These are phyloP conservation scores for Aureobasidium lini DNA, from an alignment of 2,329 filamentous ascomycete genomes.

Conservation along the genomic window DNA sequence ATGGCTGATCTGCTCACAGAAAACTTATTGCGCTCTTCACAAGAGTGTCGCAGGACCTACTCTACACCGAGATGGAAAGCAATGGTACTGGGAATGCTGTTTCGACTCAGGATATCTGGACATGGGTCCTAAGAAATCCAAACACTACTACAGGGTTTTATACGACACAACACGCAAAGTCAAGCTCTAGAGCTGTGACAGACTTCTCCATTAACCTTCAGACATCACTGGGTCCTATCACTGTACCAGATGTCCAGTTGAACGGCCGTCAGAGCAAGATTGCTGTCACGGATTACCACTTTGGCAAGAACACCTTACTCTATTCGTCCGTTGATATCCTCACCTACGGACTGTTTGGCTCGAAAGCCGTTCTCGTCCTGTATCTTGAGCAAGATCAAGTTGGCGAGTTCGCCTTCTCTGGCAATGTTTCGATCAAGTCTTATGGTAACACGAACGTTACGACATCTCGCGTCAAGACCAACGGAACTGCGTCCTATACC, in stretches of 20 bases:
- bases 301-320: constrained; percentile 44
- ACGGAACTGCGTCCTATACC: constrained; percentile 1
- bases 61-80: constrained; percentile 45
- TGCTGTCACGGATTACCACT: constrained; percentile 51
- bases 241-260: constrained; percentile 50
- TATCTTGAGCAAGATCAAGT: constrained; percentile 18
- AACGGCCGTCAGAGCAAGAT: constrained; percentile 58
- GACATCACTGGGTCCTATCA: constrained; percentile 49
- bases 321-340: constrained; percentile 52
- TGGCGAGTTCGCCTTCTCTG: constrained; percentile 18
- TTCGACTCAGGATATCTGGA: constrained; percentile 42
- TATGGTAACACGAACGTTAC: constrained; percentile 16
- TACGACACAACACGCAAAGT: constrained; percentile 48
- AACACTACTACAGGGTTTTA: constrained; percentile 54
- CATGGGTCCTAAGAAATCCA: constrained; percentile 52
- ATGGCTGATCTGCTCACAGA: background rate
- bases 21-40: constrained; percentile 57
- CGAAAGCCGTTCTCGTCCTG: constrained; percentile 15
- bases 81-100: constrained; percentile 43
- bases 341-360: constrained; percentile 35
- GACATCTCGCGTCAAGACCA: background rate
- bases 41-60: constrained; percentile 49
- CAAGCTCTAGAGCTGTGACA: constrained; percentile 45
- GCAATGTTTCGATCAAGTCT: constrained; percentile 9
- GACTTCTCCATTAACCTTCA: constrained; percentile 48